Conservation (phyloP, 1,284 basidiomycete species). For the Melanopsichium pennsylvanicum region DNA sequence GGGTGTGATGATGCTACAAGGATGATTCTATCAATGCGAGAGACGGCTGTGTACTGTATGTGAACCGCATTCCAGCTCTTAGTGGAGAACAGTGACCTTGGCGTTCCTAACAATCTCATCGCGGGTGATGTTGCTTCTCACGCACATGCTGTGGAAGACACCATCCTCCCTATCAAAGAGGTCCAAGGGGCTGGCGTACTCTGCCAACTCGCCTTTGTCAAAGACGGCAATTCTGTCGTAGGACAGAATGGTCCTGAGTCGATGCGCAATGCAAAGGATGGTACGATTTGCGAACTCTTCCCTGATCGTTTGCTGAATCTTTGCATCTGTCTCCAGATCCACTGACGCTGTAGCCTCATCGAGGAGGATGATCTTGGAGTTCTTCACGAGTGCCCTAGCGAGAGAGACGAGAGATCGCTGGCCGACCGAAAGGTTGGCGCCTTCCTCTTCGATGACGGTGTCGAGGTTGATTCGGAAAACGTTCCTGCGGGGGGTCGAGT, state of each 20-base stretch:
- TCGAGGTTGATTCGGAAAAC: slow-evolving; percentile 61
- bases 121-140: slow-evolving; percentile 75
- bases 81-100: slow-evolving; percentile 3
- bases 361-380: slow-evolving; percentile 52
- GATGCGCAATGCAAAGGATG: slow-evolving; percentile 77
- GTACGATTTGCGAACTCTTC: slow-evolving; percentile 81
- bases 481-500: slow-evolving; percentile 15
- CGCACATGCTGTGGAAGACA: slow-evolving; percentile 76
- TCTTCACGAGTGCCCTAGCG: slow-evolving; percentile 64
- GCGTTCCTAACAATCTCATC: slow-evolving; percentile 66
- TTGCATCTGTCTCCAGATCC: slow-evolving; percentile 80
- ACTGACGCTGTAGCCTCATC: slow-evolving; percentile 82
- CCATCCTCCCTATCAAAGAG: slow-evolving; percentile 71
- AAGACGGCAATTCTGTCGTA: slow-evolving; percentile 84
- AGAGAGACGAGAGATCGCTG: slow-evolving; percentile 66
- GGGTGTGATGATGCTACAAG: background rate
- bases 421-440: slow-evolving; percentile 64
- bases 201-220: slow-evolving; percentile 75
- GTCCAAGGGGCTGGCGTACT: slow-evolving; percentile 75
- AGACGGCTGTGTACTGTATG: no score
- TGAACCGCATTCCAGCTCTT: no score
- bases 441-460: slow-evolving; percentile 63
- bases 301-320: slow-evolving; percentile 85
- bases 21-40: no score
- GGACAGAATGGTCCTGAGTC: slow-evolving; percentile 79